Conservation (phyloP, 2,329 filamentous ascomycete genomes). For the Pseudogymnoascus sp. region DNA sequence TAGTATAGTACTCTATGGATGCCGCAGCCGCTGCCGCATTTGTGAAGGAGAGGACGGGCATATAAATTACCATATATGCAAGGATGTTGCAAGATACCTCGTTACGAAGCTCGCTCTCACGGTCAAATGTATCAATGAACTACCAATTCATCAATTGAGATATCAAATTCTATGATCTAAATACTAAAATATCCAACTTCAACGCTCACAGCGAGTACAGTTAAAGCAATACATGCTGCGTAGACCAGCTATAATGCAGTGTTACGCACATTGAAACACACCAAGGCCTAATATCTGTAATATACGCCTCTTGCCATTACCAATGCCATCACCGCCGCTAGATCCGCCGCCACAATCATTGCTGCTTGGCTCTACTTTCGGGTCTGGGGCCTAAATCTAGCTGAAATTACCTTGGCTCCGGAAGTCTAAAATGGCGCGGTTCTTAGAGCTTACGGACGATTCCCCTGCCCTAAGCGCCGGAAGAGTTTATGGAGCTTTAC, state of each 20-base stretch:
- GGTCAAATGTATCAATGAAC: background rate
- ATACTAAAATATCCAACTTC: background rate
- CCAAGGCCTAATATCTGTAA: background rate
- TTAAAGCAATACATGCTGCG: background rate
- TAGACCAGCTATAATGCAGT: background rate
- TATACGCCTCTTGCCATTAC: background rate
- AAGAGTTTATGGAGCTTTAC: too few relatives aligned
- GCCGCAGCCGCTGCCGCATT: constrained; percentile 8
- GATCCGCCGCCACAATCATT: too few relatives aligned
- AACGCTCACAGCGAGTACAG: background rate
- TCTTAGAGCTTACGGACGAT: background rate
- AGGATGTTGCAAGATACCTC: background rate
- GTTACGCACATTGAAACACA: background rate
- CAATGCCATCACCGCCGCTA: too few relatives aligned
- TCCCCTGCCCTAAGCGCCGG: too few relatives aligned
- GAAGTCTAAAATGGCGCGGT: background rate
- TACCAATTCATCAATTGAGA: background rate
- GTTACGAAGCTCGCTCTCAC: background rate
- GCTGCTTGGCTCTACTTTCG: too few relatives aligned
- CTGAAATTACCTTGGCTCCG: background rate
- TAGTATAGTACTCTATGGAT: constrained; percentile 9
- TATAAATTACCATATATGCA: background rate
- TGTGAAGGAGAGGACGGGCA: constrained; percentile 1
- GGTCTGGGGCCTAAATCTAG: background rate
- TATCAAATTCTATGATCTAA: background rate